These are phyloP conservation scores for Mucor sp. DNA, from an alignment of 371 early-diverging fungal genomes.

Conservation along the genomic window DNA sequence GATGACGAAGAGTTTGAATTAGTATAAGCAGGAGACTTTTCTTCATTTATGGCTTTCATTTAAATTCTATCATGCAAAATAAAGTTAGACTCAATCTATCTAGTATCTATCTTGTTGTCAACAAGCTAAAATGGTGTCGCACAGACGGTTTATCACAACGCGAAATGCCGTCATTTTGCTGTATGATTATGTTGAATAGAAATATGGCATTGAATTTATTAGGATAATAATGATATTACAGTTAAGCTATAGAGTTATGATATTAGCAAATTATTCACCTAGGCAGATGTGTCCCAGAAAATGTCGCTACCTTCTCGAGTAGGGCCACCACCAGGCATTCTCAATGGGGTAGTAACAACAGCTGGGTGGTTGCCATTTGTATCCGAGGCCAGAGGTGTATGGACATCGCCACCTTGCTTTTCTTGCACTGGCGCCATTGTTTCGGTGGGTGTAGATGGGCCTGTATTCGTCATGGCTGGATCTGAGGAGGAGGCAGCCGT, in stretches of 20 bases:
- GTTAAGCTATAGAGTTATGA: not conserved
- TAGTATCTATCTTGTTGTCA: no score
- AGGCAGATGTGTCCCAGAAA: conserved; percentile 11
- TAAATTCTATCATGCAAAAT: no score
- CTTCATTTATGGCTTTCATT: no score
- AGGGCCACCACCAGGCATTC: conserved; percentile 6
- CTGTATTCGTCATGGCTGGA: not conserved
- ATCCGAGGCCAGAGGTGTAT: not conserved
- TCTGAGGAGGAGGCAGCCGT: not conserved
- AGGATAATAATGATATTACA: not conserved
- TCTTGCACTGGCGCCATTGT: not conserved
- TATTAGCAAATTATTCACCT: not conserved
- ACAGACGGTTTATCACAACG: no score
- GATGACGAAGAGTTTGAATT: not conserved
- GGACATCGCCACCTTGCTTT: not conserved
- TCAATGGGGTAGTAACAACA: not conserved
- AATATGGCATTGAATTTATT: no score
- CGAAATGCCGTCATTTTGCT: no score
- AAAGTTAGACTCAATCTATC: no score
- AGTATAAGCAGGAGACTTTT: no score
- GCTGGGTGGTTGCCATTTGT: not conserved
- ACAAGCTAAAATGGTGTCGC: no score
- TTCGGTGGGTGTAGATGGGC: not conserved
- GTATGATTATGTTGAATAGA: no score
- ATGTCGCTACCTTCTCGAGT: conserved; percentile 21